Evolutionary conservation across 345 rosid genomes (phyloP).

Genomic region (thale cress (Arabidopsis thaliana)): DNA sequence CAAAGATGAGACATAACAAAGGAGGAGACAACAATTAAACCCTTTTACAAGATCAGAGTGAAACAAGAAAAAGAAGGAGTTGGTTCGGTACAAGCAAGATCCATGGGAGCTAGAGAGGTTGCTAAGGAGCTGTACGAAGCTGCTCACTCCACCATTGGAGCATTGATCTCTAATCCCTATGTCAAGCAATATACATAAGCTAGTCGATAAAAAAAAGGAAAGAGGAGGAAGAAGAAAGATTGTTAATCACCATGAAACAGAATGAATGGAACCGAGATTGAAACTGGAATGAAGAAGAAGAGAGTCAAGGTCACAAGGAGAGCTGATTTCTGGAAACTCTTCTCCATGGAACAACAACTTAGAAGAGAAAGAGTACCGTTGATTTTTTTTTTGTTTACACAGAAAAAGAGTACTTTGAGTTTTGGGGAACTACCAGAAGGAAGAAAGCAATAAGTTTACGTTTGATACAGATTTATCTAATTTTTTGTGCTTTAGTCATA

Average conservation of each 20-base stretch:
- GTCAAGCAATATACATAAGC: background rate
- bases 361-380: background rate
- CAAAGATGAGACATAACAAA: constrained; percentile 27
- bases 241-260: constrained; percentile 65
- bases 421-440: background rate
- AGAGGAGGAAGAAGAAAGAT: constrained; percentile 17
- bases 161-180: constrained; percentile 85
- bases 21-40: background rate
- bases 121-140: constrained; percentile 64
- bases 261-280: constrained; percentile 68
- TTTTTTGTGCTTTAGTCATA: constrained; percentile 11
- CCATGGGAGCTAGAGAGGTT: constrained; percentile 71
- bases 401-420: background rate
- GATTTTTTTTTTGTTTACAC: background rate
- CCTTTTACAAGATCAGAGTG: constrained; percentile 9
- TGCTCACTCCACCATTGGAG: constrained; percentile 52
- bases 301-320: constrained; percentile 47
- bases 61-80: constrained; percentile 33
- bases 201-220: background rate
- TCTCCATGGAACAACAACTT: constrained; percentile 21
- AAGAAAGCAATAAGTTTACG: constrained; percentile 7
- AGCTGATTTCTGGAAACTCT: constrained; percentile 16
- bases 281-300: constrained; percentile 43
- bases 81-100: constrained; percentile 64
- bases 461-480: background rate